Evolutionary conservation across 495 filamentous ascomycete species (phyloP).

Genomic region (Parachaetomium inaequale): DNA sequence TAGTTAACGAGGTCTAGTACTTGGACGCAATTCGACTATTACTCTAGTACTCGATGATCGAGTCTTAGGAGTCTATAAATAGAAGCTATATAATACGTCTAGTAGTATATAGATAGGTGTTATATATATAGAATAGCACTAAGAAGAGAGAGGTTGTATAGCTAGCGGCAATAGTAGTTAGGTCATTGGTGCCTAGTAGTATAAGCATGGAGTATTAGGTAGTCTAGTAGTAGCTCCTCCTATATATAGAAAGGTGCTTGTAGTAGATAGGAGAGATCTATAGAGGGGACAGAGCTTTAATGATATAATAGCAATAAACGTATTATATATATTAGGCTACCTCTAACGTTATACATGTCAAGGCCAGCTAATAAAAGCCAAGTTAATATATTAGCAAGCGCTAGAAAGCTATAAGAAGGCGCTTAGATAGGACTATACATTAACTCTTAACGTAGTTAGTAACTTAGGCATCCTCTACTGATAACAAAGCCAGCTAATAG

Average conservation of each 20-base stretch:
- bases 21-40: constrained; percentile 25
- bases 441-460: not conserved
- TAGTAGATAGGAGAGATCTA: constrained; percentile 29
- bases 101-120: constrained; percentile 36
- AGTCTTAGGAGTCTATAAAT: constrained; percentile 23
- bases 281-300: constrained; percentile 21
- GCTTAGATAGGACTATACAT: constrained; percentile 16
- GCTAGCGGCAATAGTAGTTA: constrained; percentile 13
- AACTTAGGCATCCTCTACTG: constrained; percentile 31
- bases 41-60: constrained; percentile 35
- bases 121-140: constrained; percentile 20
- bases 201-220: not conserved
- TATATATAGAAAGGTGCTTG: constrained; percentile 25
- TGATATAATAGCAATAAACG: constrained; percentile 21
- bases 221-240: constrained; percentile 24
- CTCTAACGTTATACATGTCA: constrained; percentile 27
- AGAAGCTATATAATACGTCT: constrained; percentile 32
- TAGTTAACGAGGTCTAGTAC: constrained; percentile 29
- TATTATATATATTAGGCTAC: constrained; percentile 15
- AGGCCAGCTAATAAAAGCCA: constrained; percentile 30
- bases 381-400: constrained; percentile 35
- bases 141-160: constrained; percentile 15
- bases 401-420: constrained; percentile 26
- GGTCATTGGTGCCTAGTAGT: constrained; percentile 17
- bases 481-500: constrained; percentile 24